A percentile compares a stretch with the other conserved stretches of the same genome.
Conservation (phyloP, 2,329 filamentous ascomycete genomes). For the Nemania bipapillata region DNA sequence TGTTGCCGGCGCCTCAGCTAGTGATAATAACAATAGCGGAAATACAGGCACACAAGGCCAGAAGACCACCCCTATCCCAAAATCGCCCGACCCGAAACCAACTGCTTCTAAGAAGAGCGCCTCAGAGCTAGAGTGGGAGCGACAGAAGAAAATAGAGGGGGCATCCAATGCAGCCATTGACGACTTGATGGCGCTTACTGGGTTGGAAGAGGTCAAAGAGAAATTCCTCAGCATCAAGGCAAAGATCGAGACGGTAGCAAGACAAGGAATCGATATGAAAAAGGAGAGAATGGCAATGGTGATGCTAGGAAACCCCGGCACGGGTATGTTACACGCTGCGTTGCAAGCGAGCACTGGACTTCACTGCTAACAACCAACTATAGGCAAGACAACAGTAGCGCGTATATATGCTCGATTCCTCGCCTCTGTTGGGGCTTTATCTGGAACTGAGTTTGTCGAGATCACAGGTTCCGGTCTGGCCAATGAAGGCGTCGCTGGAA, state of each 20-base stretch:
- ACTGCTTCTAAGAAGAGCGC: conserved; percentile 9
- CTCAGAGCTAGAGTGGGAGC: conserved; percentile 61
- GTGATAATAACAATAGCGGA: conserved; percentile 1
- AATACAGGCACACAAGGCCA: background rate
- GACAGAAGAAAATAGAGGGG: conserved; percentile 58
- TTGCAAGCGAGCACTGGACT: background rate
- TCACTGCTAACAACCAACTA: background rate
- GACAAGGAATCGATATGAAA: conserved; percentile 62
- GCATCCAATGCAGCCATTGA: conserved; percentile 63
- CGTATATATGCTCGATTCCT: conserved; percentile 75
- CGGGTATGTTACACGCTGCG: conserved; percentile 56
- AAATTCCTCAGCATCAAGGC: conserved; percentile 66
- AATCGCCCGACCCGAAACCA: conserved; percentile 4
- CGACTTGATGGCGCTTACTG: conserved; percentile 67
- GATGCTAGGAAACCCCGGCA: conserved; percentile 71
- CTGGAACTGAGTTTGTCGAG: conserved; percentile 70
- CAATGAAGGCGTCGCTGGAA: conserved; percentile 67
- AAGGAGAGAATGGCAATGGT: conserved; percentile 59
- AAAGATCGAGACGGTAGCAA: conserved; percentile 63
- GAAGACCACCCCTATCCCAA: background rate
- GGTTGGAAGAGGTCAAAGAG: conserved; percentile 68
- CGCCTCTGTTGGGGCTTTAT: conserved; percentile 68
- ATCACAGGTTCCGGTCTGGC: conserved; percentile 75
- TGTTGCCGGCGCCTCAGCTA: background rate
- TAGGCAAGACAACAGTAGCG: conserved; percentile 79